Evolutionary conservation across 345 rosid genomes (phyloP).

Genomic region (Populus nigra): DNA sequence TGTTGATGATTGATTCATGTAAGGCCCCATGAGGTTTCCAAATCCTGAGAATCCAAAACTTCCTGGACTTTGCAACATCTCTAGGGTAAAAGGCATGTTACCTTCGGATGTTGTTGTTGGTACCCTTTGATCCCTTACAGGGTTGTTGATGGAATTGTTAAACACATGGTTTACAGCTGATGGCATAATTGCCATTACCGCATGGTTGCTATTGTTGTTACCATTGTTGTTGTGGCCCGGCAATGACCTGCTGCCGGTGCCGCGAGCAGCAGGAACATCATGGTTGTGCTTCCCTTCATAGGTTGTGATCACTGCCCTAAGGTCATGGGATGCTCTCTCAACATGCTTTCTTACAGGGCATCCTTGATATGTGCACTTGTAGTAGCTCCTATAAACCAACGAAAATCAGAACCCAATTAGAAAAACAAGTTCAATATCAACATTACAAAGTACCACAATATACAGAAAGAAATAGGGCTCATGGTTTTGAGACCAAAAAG

Average conservation of each 20-base stretch:
- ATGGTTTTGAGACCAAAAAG: background rate
- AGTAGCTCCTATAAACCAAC: constrained; percentile 64
- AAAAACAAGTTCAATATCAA: background rate
- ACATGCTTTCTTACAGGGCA: constrained; percentile 91
- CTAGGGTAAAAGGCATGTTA: constrained; percentile 43
- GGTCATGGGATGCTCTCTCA: constrained; percentile 82
- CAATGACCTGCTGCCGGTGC: constrained; percentile 50
- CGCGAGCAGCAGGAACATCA: constrained; percentile 79
- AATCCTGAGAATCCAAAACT: constrained; percentile 40
- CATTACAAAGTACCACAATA: background rate
- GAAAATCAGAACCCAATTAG: background rate
- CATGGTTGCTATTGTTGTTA: constrained; percentile 28
- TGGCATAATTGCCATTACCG: constrained; percentile 36
- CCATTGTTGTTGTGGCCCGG: constrained; percentile 17
- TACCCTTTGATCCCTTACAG: constrained; percentile 20
- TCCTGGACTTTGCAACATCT: constrained; percentile 44
- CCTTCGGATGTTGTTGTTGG: constrained; percentile 24
- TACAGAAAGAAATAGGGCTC: background rate
- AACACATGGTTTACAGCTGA: constrained; percentile 20
- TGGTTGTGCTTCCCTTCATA: constrained; percentile 97
- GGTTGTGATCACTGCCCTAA: constrained; percentile 83
- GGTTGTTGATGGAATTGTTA: constrained; percentile 26
- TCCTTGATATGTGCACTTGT: constrained; percentile 76
- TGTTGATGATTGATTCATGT: constrained; percentile 35
- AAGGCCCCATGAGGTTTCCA: constrained; percentile 44